Evolutionary conservation across 306 rosid species (phyloP), one percentile per base, ranked within the genome.

Genomic region (Parietaria judaica): DNA sequence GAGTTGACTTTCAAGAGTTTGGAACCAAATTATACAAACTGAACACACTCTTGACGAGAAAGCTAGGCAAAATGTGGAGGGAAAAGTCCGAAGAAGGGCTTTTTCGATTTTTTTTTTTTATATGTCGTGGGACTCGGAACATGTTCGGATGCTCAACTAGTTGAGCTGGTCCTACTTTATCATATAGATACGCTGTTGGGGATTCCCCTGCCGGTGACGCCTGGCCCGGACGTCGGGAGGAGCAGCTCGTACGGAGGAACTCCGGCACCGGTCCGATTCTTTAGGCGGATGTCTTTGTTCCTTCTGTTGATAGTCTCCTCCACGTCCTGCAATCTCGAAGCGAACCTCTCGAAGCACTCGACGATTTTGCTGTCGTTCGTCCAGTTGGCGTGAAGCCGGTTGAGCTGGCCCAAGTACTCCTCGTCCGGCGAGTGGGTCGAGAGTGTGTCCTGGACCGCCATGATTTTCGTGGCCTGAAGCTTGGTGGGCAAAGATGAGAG

Each of bases 381-480:
- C 98, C 95, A 85, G 60, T 73, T 86, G 72, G 62, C 6, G 36
- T 88, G 82, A n/a, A 81, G 68, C 11, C 53, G 85, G 61, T 79
- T 84, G 50, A 72, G 65, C 74, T 88, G 80, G 46, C 99, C 99
- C 82, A 92, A 78, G 70, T 92, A 92, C 95, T 92, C 99, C 75
- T 92, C 96, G 58, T 92, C 96, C 0, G 99, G 70, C 3, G 99
- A 92, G 74, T 92, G 96, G 31, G 95, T 86, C 4, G 97, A 89
- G 31, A 89, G 71, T 7, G 96, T 88, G 69, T 92, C 94, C 75
- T 86, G 96, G 72, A 92, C 96, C 14, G 99, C 96, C 99, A 92
- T 92, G n/a, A 92, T 71, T 75, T 92, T 92, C 54, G 99, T 92
- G 50, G 99, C 99, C 79, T 92, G 95, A 72, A 92, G 99, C 65